Evolutionary conservation across 257 asterid genomes (phyloP), one percentile per base, ranked within the genome.

Genomic region (Osmanthus fragrans): DNA sequence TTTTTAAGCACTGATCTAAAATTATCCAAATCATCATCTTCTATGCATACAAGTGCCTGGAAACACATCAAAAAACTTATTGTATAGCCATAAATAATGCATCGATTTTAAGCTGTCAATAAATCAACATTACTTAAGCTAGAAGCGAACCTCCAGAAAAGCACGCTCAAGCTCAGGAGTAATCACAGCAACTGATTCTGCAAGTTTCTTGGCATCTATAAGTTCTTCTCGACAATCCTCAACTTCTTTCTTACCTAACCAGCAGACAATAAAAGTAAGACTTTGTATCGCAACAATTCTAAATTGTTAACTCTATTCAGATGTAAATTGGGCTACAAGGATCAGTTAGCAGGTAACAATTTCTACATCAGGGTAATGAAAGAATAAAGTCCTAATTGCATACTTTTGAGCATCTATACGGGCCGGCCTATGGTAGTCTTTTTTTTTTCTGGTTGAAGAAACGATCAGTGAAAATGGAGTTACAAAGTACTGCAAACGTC

Each of bases 151-250:
- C 99, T 95, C 90, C 73, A 83, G 81, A 86, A 95, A 95, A 49
- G 96, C 93, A 80, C 81, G 82, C 86, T 87, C 71, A 74, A 90
- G 93, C 78, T 88, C 93, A 51, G 90, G 85, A 80, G 97, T 91
- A 65, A 95, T 75, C 66, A 75, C 36, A 70, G 96, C 93, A 80
- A 90, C 82, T 67, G 96, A 90, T 75, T 95, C 91, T 42, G 99
- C 99, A 77, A 77, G 69, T 76, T 79, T 82, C 89, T 87, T 87
- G 85, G 97, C 96, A 77, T 37, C 88, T 72, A 76, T 45, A 49
- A 93, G 84, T 82, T 85, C 87, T 65, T 73, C 81, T 58, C 87
- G 85, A 70, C 82, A 75, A 68, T 79, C 75, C 77, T 82, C 92
- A 34, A 75, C 73, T 60, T 77, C 80, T 49, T 49, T 77, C 81